Base-by-base conservation (phyloP, 1,284 basidiomycete species). In the Fistulina hepatica region DNA sequence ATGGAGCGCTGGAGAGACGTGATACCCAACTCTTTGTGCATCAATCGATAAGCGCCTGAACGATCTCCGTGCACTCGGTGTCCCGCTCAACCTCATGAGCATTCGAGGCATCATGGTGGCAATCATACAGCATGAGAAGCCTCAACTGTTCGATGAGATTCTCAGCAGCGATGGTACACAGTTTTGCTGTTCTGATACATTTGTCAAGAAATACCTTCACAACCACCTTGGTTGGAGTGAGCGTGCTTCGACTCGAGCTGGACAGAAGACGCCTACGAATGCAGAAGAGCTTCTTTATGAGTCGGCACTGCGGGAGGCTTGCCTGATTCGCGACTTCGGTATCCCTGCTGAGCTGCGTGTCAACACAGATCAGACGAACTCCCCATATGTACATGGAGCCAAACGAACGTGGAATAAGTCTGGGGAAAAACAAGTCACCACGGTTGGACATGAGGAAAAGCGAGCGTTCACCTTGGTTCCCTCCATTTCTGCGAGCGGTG, bases 321-420 rank as follows among this genome's bases (percentile, higher is more conserved):
- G 36, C 13, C 16, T 40, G 6, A 51, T 55, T 15, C 41, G 40
- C 5, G 38, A 52, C 7, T 19, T 51, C 10, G 42, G 41, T 8
- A 45, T 55, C 4, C 47, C 48, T 11, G 41, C 44, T 7, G 43
- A 22, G 2, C 43, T 55, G 2, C 25, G 39, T 10, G 49, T 58
- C 23, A 61, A 61, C 36, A 48, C 48, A 3, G 55, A 61, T 42
- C 56, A 60, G 37, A 58, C 52, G 1, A 45, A 58, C 26, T 32
- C 49, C 16, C 33, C 56, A 2, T 53, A 51, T 20, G 35, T 42
- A 3, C 49, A 46, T 15, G 48, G 48, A 1, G 23, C 31, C 7
- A 39, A 37, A 8, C 16, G 44, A 1, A 58, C 55, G 3, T 62
- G 51, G 43, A 48, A 37, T 16, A 19, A 43, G 19, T 47, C 15